Percentiles rank a stretch among this genome's conserved stretches.
phyloP scores from a whole-genome alignment of 805 yeast genomes.

The Cyberlindnera samutprakarnensis region DNA sequence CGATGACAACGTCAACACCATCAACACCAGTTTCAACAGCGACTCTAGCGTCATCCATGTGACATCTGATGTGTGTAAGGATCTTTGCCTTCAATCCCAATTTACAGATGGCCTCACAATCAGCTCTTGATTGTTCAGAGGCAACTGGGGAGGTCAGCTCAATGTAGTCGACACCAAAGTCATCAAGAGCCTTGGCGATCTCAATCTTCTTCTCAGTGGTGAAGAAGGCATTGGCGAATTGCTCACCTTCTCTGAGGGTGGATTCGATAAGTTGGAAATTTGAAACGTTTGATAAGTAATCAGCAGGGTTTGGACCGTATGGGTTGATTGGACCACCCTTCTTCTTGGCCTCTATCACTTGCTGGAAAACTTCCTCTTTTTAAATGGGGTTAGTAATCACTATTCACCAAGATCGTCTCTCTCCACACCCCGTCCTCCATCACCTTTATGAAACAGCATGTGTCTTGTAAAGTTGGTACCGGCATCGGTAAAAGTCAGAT shows the following conservation, averaged over 20 bases:
- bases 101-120: conserved; percentile 98
- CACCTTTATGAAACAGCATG: too few relatives aligned
- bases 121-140: conserved; percentile 83
- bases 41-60: conserved; percentile 96
- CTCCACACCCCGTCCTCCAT: too few relatives aligned
- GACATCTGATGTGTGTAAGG: conserved; percentile 94
- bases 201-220: conserved; percentile 91
- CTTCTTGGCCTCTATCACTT: conserved; percentile 39
- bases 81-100: conserved; percentile 93
- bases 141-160: conserved; percentile 98
- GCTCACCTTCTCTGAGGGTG: conserved; percentile 97
- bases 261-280: conserved; percentile 90
- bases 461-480: too few relatives aligned
- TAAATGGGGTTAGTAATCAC: conserved; percentile 8
- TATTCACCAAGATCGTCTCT: too few relatives aligned
- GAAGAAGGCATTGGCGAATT: conserved; percentile 96
- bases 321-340: conserved; percentile 49
- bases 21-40: conserved; percentile 99
- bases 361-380: conserved; percentile 25
- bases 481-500: too few relatives aligned
- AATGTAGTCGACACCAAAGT: conserved; percentile 96
- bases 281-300: conserved; percentile 81
- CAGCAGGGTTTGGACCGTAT: conserved; percentile 93
- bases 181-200: conserved; percentile 94
- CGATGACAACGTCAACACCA: conserved; percentile 98